Evolutionary conservation across 257 asterid species (phyloP).

Genomic region (Penstemon newberryi): DNA sequence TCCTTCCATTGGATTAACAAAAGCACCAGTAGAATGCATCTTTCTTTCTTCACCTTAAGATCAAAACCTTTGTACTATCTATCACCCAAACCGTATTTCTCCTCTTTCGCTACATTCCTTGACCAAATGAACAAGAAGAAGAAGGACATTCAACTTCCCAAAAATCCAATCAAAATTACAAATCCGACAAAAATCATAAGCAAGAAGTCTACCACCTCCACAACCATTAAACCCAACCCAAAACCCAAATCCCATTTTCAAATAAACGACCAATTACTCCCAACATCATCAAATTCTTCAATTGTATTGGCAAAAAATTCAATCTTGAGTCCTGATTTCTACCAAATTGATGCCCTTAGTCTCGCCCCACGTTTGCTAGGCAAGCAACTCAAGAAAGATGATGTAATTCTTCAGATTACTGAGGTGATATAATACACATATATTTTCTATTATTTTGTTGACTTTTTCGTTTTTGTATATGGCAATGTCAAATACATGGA

Average conservation of each 20-base stretch:
- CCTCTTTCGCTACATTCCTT: constrained; percentile 14
- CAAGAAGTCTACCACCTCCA: constrained; percentile 33
- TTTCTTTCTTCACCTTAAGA: too few relatives aligned
- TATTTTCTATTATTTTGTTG: neutral
- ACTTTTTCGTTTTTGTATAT: neutral
- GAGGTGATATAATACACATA: constrained; percentile 46
- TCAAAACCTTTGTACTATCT: too few relatives aligned
- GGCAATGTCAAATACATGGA: neutral
- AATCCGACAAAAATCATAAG: constrained; percentile 25
- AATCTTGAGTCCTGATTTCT: constrained; percentile 61
- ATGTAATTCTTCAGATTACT: constrained; percentile 85
- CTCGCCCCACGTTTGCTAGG: constrained; percentile 96
- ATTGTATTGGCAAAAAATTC: constrained; percentile 32
- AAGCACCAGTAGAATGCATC: too few relatives aligned
- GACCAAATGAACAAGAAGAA: constrained; percentile 41
- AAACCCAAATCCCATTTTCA: constrained; percentile 29
- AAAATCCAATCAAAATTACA: constrained; percentile 29
- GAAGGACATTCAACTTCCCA: constrained; percentile 6
- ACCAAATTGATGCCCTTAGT: constrained; percentile 88
- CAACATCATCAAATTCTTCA: constrained; percentile 27
- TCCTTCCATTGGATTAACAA: too few relatives aligned
- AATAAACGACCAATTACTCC: constrained; percentile 15
- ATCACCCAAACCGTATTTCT: neutral
- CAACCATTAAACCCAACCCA: constrained; percentile 26
- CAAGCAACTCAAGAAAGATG: constrained; percentile 75